phyloP scores from a whole-genome alignment of 192 early-diverging fungal genomes.

The Gorgonomyces haynaldii region DNA sequence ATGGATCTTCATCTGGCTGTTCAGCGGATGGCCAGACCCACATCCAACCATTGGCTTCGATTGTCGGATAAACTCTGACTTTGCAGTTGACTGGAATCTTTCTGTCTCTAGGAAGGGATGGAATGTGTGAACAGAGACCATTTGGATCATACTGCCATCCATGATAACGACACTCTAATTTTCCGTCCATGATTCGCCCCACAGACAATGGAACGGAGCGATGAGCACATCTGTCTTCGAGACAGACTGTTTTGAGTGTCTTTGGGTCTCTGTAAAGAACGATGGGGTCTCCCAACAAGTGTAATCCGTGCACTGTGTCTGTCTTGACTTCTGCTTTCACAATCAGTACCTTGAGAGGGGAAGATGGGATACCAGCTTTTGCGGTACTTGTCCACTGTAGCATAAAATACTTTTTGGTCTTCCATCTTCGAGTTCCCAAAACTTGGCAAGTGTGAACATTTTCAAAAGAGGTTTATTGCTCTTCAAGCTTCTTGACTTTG shows the following conservation, averaged over 20 bases:
- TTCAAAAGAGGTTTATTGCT: too few species aligned
- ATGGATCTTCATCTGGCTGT: conserved; percentile 12
- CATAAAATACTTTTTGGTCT: too few species aligned
- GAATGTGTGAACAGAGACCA: conserved; percentile 21
- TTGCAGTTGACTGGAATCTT: conserved; percentile 25
- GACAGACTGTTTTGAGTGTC: conserved; percentile 9
- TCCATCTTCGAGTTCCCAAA: too few species aligned
- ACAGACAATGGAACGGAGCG: conserved; percentile 28
- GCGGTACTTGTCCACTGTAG: too few species aligned
- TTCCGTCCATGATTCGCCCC: conserved; percentile 23
- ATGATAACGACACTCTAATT: conserved; percentile 34
- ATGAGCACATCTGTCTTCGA: conserved; percentile 32
- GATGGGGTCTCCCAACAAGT: conserved; percentile 19
- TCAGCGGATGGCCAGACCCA: conserved; percentile 33
- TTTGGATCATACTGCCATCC: conserved; percentile 33
- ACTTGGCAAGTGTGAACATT: too few species aligned
- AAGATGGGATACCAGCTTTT: conserved; percentile 21
- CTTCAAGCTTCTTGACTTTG: conserved; percentile 43
- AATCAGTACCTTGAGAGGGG: too few species aligned
- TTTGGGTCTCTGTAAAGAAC: conserved; percentile 27
- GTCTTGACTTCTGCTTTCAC: conserved; percentile 6
- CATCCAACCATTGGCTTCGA: conserved; percentile 16
- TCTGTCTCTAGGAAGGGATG: conserved; percentile 6
- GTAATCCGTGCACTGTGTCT: neutral
- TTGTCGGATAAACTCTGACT: conserved; percentile 15